A percentile compares a stretch with the other conserved stretches of the same genome.
These are phyloP conservation scores for Tulasnella sp. DNA, from an alignment of 768 basidiomycete genomes.

Conservation along the genomic window DNA sequence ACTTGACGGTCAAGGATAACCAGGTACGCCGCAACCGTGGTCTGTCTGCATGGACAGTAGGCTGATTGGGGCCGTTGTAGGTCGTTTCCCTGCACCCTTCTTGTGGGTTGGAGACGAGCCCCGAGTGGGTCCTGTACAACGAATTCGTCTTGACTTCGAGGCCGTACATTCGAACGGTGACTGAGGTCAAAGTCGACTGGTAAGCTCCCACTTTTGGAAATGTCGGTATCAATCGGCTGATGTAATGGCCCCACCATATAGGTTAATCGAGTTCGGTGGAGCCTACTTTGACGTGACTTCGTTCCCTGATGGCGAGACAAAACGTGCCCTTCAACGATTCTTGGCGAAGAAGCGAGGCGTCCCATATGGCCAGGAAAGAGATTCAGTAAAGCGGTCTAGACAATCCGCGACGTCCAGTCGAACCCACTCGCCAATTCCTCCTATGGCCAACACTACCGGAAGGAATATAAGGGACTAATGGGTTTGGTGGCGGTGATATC, in stretches of 20 bases:
- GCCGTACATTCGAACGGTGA: constrained; percentile 82
- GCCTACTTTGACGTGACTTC: constrained; percentile 55
- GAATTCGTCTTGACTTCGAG: constrained; percentile 89
- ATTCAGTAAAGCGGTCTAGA: neutral
- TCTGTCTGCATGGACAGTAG: constrained; percentile 11
- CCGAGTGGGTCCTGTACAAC: constrained; percentile 88
- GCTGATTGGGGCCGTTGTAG: constrained; percentile 25
- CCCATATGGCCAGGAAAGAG: neutral
- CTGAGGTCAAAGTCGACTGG: constrained; percentile 82
- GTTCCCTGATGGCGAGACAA: constrained; percentile 62
- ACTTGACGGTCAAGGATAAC: constrained; percentile 89
- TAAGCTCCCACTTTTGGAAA: constrained; percentile 27
- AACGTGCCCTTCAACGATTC: constrained; percentile 45
- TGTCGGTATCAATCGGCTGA: neutral
- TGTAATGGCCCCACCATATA: constrained; percentile 22
- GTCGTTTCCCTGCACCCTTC: constrained; percentile 72
- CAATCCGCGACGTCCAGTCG: neutral
- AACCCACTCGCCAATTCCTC: too few relatives aligned
- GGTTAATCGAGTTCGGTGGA: constrained; percentile 51
- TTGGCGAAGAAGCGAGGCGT: constrained; percentile 38
- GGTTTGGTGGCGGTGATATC: too few relatives aligned
- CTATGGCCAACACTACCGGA: too few relatives aligned
- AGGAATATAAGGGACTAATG: too few relatives aligned
- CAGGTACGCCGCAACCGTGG: constrained; percentile 40
- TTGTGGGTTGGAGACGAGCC: constrained; percentile 74